Evolutionary conservation across 2,329 filamentous ascomycete genomes (phyloP).

Genomic region (Bertia moriformis): DNA sequence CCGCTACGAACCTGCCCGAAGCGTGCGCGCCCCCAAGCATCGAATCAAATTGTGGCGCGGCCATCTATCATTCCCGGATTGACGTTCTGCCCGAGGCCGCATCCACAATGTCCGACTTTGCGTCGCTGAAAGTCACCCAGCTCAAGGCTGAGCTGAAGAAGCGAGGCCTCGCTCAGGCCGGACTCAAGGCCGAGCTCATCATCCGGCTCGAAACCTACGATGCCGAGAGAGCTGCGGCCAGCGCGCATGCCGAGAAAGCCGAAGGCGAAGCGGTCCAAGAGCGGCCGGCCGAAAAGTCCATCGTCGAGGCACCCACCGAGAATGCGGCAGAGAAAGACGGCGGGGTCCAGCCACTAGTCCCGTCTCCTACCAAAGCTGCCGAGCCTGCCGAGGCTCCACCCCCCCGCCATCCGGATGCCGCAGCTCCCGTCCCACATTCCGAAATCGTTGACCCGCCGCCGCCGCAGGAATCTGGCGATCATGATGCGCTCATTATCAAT

Average conservation of each 20-base stretch:
- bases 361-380: slow-evolving; percentile 2
- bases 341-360: slow-evolving; percentile 2
- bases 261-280: slow-evolving; percentile 4
- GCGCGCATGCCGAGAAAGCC: slow-evolving; percentile 2
- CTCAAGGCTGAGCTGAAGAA: slow-evolving; percentile 62
- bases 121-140: slow-evolving; percentile 57
- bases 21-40: no score
- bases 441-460: no score
- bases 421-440: no score
- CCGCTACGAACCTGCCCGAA: no score
- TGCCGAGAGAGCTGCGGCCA: slow-evolving; percentile 8
- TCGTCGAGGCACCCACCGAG: slow-evolving; percentile 5
- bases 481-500: no score
- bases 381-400: no score
- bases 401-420: no score
- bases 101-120: slow-evolving; percentile 33
- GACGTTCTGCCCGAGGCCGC: no score
- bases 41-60: no score
- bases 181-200: slow-evolving; percentile 59
- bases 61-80: no score
- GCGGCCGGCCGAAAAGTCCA: slow-evolving; percentile 2
- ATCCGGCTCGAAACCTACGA: slow-evolving; percentile 39
- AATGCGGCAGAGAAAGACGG: slow-evolving; percentile 6
- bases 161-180: slow-evolving; percentile 53
- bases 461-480: no score